Conservation (phyloP, 768 basidiomycete species). For the Artomyces pyxidatus region DNA sequence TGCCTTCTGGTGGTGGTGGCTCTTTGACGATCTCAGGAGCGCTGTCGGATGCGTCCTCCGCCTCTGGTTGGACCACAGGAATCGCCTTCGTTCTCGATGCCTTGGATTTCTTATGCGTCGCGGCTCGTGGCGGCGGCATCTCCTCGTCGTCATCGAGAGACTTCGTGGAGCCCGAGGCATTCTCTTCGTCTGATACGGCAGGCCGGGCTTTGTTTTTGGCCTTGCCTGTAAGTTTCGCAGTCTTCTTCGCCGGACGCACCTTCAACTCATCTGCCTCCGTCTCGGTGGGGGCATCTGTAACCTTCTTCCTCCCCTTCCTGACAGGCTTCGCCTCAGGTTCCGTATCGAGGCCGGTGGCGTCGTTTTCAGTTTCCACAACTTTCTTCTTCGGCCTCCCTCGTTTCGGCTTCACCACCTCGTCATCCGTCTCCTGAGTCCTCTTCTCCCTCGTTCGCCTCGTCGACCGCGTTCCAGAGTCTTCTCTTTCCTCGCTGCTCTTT, state of each 20-base stretch:
- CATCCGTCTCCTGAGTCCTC: slow-evolving; percentile 10
- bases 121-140: neutral
- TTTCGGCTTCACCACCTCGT: slow-evolving; percentile 10
- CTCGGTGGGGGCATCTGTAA: slow-evolving; percentile 1
- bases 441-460: slow-evolving; percentile 4
- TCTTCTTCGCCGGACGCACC: neutral
- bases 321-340: neutral
- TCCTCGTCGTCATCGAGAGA: neutral
- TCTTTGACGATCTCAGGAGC: neutral
- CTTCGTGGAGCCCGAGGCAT: slow-evolving; percentile 2
- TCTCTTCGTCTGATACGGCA: no score
- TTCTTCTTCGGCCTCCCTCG: slow-evolving; percentile 3
- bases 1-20: neutral
- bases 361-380: slow-evolving; percentile 3
- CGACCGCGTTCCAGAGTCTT: slow-evolving; percentile 1
- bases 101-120: neutral
- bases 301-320: slow-evolving; percentile 2
- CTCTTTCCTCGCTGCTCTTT: slow-evolving; percentile 4
- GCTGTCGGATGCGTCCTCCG: neutral
- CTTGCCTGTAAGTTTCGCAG: neutral
- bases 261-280: neutral
- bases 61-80: neutral
- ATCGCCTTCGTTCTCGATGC: neutral
- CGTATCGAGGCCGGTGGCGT: slow-evolving; percentile 1
- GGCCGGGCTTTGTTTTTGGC: neutral